phyloP scores from a whole-genome alignment of 106 monocot species.

The Acanthochlamys bracteata region DNA sequence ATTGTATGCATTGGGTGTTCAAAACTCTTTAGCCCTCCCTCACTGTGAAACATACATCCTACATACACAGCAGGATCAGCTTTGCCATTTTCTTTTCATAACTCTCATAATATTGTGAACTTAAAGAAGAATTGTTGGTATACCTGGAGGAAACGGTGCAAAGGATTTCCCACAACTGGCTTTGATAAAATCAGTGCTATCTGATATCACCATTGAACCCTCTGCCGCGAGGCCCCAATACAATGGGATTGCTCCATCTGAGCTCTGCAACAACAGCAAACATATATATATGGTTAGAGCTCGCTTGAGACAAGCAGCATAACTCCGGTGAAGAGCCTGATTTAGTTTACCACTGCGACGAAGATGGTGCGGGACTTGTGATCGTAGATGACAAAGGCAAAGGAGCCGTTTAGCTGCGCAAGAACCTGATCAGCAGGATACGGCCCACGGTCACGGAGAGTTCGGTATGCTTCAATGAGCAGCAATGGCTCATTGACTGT shows the following conservation, averaged over 20 bases:
- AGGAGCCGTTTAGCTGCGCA: constrained; percentile 68
- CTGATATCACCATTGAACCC: constrained; percentile 79
- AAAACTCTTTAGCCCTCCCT: constrained; percentile 83
- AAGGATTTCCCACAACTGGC: constrained; percentile 84
- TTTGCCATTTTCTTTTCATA: too few relatives aligned
- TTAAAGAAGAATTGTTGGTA: background rate
- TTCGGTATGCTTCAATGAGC: constrained; percentile 87
- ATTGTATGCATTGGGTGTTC: constrained; percentile 95
- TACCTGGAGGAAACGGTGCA: constrained; percentile 82
- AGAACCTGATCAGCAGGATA: constrained; percentile 95
- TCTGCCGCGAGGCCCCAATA: constrained; percentile 84
- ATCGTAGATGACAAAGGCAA: constrained; percentile 84
- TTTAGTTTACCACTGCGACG: constrained; percentile 48
- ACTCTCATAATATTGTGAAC: too few relatives aligned
- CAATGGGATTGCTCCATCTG: constrained; percentile 49
- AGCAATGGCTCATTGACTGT: constrained; percentile 68
- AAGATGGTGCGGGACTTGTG: constrained; percentile 56
- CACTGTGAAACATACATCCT: constrained; percentile 98
- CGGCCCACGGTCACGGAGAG: constrained; percentile 89
- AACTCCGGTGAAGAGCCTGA: background rate
- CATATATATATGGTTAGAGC: background rate
- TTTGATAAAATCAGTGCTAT: constrained; percentile 55
- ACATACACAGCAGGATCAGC: background rate
- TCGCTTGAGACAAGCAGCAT: background rate
- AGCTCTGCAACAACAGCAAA: constrained; percentile 28